Conservation (phyloP, 2,329 filamentous ascomycete species). For the Hypoxylon sp. region DNA sequence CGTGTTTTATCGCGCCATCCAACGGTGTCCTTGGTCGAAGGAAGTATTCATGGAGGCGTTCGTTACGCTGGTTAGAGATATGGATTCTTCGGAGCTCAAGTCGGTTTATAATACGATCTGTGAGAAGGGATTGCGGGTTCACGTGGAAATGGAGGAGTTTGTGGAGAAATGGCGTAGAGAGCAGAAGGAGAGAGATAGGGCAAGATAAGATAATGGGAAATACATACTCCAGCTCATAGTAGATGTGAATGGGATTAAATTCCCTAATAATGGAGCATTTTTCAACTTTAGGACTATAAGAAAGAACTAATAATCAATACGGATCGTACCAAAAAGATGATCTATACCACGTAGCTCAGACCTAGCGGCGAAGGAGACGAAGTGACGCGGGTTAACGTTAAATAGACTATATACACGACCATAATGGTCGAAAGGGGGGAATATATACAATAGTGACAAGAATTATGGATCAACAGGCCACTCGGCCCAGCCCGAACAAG, state of each 20-base stretch:
- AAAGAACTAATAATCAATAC: not conserved
- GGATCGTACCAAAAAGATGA: not conserved
- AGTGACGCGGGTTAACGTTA: not conserved
- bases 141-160: slow-evolving; percentile 66
- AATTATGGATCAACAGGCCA: slow-evolving; percentile 9
- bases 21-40: slow-evolving; percentile 58
- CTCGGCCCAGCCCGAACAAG: slow-evolving; percentile 4
- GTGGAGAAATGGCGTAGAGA: slow-evolving; percentile 53
- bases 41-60: slow-evolving; percentile 68
- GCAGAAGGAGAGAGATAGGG: slow-evolving; percentile 34
- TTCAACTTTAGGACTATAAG: not conserved
- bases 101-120: slow-evolving; percentile 63
- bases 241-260: not conserved
- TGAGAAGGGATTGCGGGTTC: slow-evolving; percentile 64
- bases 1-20: slow-evolving; percentile 54
- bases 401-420: slow-evolving; percentile 23
- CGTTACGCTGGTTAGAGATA: slow-evolving; percentile 57
- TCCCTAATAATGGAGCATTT: not conserved
- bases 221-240: not conserved
- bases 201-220: slow-evolving; percentile 10
- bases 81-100: slow-evolving; percentile 64
- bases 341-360: not conserved
- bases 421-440: slow-evolving; percentile 1
- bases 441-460: slow-evolving; percentile 33
- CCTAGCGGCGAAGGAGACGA: not conserved